These are phyloP conservation scores for Botryotinia convoluta DNA, from an alignment of 2,329 filamentous ascomycete genomes.

Conservation along the genomic window DNA sequence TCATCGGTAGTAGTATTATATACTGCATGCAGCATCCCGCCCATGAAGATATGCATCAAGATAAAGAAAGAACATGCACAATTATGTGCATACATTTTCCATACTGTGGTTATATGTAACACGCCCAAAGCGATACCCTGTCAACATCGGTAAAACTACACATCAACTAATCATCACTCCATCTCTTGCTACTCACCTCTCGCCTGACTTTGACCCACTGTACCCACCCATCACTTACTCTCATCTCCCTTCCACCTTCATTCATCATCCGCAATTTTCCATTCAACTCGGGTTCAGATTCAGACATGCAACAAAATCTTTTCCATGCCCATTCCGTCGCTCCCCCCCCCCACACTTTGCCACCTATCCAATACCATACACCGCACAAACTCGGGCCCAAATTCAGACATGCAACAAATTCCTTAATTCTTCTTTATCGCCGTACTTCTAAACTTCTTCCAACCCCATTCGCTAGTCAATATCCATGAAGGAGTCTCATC, in stretches of 20 bases:
- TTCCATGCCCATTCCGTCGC: background rate
- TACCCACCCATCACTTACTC: background rate
- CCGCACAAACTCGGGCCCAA: background rate
- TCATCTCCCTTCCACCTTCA: background rate
- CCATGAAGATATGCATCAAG: background rate
- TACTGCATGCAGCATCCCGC: background rate
- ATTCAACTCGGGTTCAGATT: background rate
- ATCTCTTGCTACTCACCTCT: background rate
- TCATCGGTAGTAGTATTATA: background rate
- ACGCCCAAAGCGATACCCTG: background rate
- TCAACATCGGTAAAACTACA: background rate
- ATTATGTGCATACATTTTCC: background rate
- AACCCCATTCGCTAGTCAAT: background rate
- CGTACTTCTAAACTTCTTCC: background rate
- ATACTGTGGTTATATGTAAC: no score
- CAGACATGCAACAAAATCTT: background rate
- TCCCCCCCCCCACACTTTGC: background rate
- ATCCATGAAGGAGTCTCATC: background rate
- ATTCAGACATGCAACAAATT: slow-evolving; percentile 2
- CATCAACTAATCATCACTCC: background rate
- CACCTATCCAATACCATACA: background rate
- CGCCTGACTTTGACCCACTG: background rate
- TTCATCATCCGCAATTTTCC: background rate
- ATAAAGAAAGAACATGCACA: background rate
- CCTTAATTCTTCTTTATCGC: background rate